Evolutionary conservation across 176 grass and related monocot genomes (phyloP).

Genomic region (Raddia guianensis): DNA sequence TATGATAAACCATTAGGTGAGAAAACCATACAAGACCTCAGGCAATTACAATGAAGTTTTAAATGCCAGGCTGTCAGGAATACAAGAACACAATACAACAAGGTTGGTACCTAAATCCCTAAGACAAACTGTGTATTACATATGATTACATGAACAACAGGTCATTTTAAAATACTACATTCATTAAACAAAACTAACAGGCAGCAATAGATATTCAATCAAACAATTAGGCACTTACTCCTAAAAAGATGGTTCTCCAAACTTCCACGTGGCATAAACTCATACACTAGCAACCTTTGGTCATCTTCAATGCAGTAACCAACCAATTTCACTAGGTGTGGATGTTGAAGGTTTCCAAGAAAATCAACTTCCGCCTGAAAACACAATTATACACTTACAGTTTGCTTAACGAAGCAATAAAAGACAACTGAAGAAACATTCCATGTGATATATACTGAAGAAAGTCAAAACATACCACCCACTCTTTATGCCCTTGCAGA

Average conservation of each 20-base stretch:
- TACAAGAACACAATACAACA: constrained; percentile 10
- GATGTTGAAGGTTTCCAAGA: constrained; percentile 96
- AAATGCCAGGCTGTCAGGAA: constrained; percentile 20
- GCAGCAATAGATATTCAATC: constrained; percentile 19
- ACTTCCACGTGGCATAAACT: constrained; percentile 99
- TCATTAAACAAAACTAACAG: background rate
- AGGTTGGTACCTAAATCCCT: constrained; percentile 2
- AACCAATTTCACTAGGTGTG: constrained; percentile 94
- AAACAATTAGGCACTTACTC: constrained; percentile 54
- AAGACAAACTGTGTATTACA: background rate
- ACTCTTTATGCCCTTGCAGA: constrained; percentile 98
- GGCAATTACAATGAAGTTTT: constrained; percentile 5
- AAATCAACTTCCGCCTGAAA: constrained; percentile 97
- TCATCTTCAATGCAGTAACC: constrained; percentile 99
- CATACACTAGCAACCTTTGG: constrained; percentile 92
- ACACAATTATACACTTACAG: constrained; percentile 21
- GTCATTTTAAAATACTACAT: background rate
- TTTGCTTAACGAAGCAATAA: constrained; percentile 30
- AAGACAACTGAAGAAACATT: constrained; percentile 28
- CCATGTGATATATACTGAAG: constrained; percentile 2
- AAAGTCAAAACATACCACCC: constrained; percentile 82
- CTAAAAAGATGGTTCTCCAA: constrained; percentile 99
- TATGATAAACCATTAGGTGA: constrained; percentile 11
- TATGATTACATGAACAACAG: background rate
- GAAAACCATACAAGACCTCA: constrained; percentile 18